These are phyloP conservation scores for Pascua guehoae DNA, from an alignment of 1,284 basidiomycete species.

Conservation along the genomic window DNA sequence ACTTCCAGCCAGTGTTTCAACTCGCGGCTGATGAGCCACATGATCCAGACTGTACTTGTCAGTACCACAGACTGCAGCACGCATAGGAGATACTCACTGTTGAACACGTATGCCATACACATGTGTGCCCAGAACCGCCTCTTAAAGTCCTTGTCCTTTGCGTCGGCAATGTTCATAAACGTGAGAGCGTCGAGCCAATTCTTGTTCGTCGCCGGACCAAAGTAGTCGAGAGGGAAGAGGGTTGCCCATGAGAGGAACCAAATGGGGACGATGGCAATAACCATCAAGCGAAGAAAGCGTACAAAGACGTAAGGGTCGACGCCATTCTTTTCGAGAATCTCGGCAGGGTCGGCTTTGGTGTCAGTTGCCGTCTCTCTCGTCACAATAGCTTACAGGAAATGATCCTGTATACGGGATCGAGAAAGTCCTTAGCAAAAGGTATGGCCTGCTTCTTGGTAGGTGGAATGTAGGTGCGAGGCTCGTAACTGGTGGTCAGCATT, in stretches of 20 bases:
- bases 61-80: neutral
- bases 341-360: conserved; percentile 45
- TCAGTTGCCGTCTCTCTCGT: neutral
- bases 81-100: conserved; percentile 37
- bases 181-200: conserved; percentile 56
- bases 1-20: conserved; percentile 63
- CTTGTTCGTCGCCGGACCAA: conserved; percentile 47
- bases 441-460: conserved; percentile 36
- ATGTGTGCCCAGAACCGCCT: conserved; percentile 52
- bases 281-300: conserved; percentile 61
- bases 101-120: conserved; percentile 50
- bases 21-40: conserved; percentile 66
- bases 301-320: conserved; percentile 71
- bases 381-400: conserved; percentile 4
- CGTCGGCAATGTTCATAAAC: conserved; percentile 52
- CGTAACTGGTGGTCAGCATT: conserved; percentile 54
- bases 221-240: conserved; percentile 61
- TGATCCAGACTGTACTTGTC: conserved; percentile 57
- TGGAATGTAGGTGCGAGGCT: conserved; percentile 66
- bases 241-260: conserved; percentile 60
- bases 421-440: conserved; percentile 27
- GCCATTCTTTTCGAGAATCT: conserved; percentile 51
- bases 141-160: conserved; percentile 21
- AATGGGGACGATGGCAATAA: conserved; percentile 64
- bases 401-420: conserved; percentile 40